A percentile compares a stretch with the other conserved stretches of the same genome.
Conservation (phyloP, 345 rosid species). For the Xanthoceras sorbifolium region DNA sequence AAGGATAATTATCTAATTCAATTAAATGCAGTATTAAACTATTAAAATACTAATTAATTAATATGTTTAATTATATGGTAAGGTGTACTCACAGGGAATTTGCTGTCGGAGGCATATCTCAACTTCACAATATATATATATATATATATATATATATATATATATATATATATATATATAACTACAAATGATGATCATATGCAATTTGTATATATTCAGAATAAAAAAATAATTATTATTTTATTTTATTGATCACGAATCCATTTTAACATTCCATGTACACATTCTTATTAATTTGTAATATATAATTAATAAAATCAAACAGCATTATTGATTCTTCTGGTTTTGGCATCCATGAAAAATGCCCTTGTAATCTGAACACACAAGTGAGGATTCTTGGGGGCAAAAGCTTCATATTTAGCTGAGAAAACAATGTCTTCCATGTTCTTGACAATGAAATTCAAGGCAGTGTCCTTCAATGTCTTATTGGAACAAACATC, state of each 20-base stretch:
- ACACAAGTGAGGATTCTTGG: slow-evolving; percentile 56
- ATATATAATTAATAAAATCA: neutral
- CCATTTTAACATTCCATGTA: neutral
- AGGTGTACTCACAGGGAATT: neutral
- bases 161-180: too few relatives aligned
- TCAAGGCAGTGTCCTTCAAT: slow-evolving; percentile 57
- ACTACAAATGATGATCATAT: neutral
- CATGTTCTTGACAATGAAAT: slow-evolving; percentile 58
- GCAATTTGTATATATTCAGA: neutral
- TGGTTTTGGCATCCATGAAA: slow-evolving; percentile 46
- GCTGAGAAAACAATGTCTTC: slow-evolving; percentile 59
- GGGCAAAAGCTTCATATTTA: slow-evolving; percentile 60
- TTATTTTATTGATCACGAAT: slow-evolving; percentile 5
- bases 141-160: too few relatives aligned
- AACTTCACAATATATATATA: neutral
- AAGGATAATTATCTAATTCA: neutral
- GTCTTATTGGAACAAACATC: slow-evolving; percentile 52
- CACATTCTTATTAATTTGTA: neutral
- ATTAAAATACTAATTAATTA: neutral
- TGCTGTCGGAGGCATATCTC: slow-evolving; percentile 6
- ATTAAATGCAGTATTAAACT: neutral
- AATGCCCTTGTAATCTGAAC: slow-evolving; percentile 73
- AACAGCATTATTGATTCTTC: slow-evolving; percentile 19
- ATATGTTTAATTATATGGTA: neutral
- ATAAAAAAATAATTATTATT: neutral